These are phyloP conservation scores for Xylaria cubensis DNA, from an alignment of 495 filamentous ascomycete species.

Conservation along the genomic window DNA sequence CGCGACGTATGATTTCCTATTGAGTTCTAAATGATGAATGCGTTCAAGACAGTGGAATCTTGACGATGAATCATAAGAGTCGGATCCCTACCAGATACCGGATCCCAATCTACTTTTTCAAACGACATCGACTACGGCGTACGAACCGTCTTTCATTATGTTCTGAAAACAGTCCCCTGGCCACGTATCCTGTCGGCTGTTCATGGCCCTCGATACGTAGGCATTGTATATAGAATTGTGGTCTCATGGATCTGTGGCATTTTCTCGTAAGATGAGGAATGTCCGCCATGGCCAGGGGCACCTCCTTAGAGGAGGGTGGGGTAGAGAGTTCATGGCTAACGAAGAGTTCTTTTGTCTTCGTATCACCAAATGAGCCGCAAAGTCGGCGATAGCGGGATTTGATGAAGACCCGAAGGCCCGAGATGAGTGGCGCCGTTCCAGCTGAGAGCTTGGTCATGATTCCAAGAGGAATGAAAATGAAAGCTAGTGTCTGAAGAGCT, in stretches of 20 bases:
- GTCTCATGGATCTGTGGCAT: constrained; percentile 1
- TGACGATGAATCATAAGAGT: not conserved
- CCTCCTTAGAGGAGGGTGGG: not conserved
- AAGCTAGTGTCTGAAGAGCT: not conserved
- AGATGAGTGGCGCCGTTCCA: not conserved
- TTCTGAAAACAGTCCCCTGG: constrained; percentile 15
- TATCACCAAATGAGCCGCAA: not conserved
- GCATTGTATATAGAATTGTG: constrained; percentile 27
- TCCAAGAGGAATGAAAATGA: not conserved
- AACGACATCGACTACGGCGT: not conserved
- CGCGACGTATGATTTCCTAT: constrained; percentile 77
- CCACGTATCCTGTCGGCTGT: not conserved
- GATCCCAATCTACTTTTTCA: not conserved
- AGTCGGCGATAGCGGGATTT: not conserved
- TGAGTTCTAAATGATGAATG: constrained; percentile 38
- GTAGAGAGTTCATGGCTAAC: not conserved
- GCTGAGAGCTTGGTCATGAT: not conserved
- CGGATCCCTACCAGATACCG: not conserved
- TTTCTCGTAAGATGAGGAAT: not conserved
- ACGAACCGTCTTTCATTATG: constrained; percentile 5
- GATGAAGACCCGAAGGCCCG: not conserved
- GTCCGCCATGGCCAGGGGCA: not conserved
- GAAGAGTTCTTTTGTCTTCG: not conserved
- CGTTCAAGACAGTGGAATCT: not conserved
- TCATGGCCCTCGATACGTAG: constrained; percentile 9